Evolutionary conservation across 768 basidiomycete genomes (phyloP).

Genomic region (Lactifluus pinguis): DNA sequence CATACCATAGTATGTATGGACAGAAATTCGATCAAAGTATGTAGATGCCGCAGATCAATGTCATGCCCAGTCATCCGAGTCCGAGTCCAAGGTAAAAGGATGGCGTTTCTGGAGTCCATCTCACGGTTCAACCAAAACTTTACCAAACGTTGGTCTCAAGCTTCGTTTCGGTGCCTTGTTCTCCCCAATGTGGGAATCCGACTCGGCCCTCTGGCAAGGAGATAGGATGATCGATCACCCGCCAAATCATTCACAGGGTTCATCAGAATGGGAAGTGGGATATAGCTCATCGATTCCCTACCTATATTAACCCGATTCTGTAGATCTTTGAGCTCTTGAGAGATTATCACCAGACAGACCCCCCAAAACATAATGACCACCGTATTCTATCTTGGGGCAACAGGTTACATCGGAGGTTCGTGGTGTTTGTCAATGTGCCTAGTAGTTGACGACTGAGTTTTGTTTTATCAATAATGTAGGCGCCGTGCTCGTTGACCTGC

Average conservation of each 20-base stretch:
- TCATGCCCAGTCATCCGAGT: no score
- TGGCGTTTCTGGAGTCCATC: no score
- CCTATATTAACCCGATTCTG: no score
- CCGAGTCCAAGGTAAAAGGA: no score
- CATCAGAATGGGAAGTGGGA: background rate
- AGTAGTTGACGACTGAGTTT: no score
- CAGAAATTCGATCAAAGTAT: no score
- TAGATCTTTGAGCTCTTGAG: background rate
- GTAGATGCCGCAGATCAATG: no score
- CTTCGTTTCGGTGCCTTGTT: background rate
- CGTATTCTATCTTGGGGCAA: conserved; percentile 12
- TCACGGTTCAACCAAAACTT: no score
- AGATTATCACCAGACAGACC: background rate
- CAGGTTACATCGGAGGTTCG: conserved; percentile 12
- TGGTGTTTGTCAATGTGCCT: background rate
- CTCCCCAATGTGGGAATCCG: background rate
- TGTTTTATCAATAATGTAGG: no score
- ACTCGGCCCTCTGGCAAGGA: background rate
- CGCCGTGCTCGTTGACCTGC: background rate
- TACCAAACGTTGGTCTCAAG: background rate
- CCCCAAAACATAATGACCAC: background rate
- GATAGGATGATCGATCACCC: background rate
- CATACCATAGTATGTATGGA: no score
- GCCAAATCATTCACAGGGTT: background rate
- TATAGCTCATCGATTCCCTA: background rate